Conservation (phyloP, 2,329 filamentous ascomycete species). For the Cyphellophora attinorum region DNA sequence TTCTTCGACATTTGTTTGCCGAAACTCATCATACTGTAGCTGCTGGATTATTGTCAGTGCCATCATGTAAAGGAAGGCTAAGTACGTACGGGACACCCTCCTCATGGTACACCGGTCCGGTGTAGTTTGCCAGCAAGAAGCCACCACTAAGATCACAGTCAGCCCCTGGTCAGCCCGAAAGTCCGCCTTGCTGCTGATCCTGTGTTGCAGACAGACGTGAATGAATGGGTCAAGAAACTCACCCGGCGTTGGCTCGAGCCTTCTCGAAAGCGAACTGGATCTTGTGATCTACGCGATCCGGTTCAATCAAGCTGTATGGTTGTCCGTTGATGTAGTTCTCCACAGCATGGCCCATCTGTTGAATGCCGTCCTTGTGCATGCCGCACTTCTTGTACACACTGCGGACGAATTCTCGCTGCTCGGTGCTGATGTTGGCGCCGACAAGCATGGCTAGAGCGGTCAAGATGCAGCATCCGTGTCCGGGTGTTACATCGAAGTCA, state of each 20-base stretch:
- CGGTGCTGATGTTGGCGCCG: not conserved
- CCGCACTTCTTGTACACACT: constrained; percentile 1
- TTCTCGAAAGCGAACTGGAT: not conserved
- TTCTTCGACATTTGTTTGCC: no score
- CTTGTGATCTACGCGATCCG: not conserved
- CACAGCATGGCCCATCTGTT: constrained; percentile 1
- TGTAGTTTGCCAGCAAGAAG: no score
- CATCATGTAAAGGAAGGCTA: no score
- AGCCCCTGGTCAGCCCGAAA: no score
- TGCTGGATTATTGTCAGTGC: no score
- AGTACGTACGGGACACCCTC: not conserved
- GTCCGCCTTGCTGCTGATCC: no score
- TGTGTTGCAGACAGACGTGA: not conserved
- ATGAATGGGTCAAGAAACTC: not conserved
- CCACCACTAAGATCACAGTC: no score
- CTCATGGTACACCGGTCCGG: not conserved
- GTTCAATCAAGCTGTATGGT: not conserved
- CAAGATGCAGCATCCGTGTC: not conserved
- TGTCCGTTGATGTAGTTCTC: not conserved
- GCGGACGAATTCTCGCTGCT: not conserved
- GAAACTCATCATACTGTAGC: no score
- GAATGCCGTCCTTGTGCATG: not conserved
- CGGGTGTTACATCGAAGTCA: not conserved
- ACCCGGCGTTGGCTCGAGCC: not conserved
- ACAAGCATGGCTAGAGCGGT: not conserved